phyloP scores from a whole-genome alignment of 1,284 basidiomycete genomes.

The Hemileia vastatrix region DNA sequence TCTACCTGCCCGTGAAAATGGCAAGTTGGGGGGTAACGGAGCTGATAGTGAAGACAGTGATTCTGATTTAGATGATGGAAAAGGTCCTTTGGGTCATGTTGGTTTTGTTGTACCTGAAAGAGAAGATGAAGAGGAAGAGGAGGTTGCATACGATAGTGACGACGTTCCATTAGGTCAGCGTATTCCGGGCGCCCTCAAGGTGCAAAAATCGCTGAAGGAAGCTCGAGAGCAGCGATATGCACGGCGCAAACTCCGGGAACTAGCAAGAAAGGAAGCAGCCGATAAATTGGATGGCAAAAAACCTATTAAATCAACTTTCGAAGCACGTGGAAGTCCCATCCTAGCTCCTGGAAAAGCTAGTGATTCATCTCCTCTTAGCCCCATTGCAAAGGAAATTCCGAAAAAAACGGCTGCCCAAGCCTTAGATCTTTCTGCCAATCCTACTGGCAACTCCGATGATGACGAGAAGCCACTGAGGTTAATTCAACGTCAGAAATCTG shows the following conservation, averaged over 20 bases:
- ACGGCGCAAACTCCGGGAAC: background rate
- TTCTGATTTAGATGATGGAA: too few species aligned
- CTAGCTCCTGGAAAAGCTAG: too few species aligned
- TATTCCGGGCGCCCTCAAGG: conserved; percentile 13
- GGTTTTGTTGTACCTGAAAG: too few species aligned
- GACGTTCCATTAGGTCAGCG: conserved; percentile 16
- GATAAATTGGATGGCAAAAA: too few species aligned
- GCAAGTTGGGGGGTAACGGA: too few species aligned
- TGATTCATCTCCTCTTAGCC: too few species aligned
- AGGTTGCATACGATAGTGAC: conserved; percentile 8
- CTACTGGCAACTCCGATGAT: conserved; percentile 4
- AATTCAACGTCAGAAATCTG: conserved; percentile 20
- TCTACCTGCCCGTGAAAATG: too few species aligned
- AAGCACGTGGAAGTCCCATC: too few species aligned
- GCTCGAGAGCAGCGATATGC: conserved; percentile 1
- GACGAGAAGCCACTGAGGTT: conserved; percentile 14
- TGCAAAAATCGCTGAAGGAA: background rate
- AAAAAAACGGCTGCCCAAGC: background rate
- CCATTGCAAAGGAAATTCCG: too few species aligned
- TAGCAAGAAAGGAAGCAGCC: background rate
- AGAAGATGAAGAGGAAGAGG: background rate
- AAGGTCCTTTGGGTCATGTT: too few species aligned
- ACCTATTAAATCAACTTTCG: too few species aligned
- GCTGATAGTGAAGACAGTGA: too few species aligned
- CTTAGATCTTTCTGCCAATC: background rate